Evolutionary conservation across 768 basidiomycete species (phyloP).

Genomic region (Termitomyces sp.): DNA sequence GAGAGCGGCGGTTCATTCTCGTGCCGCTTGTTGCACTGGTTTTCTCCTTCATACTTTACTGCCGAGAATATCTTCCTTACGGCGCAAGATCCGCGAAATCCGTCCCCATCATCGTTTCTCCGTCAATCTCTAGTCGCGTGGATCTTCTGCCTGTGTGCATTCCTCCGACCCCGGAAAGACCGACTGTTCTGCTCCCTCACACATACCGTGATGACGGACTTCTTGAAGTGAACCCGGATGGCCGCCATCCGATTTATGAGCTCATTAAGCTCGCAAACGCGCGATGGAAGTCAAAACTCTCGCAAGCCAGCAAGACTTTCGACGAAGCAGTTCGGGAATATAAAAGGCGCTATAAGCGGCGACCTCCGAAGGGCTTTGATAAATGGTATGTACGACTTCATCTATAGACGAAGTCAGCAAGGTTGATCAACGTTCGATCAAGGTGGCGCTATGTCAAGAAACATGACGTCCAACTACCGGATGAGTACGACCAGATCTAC

Average conservation of each 20-base stretch:
- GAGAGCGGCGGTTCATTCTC: constrained; percentile 8
- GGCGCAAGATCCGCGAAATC: background rate
- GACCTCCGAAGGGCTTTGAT: constrained; percentile 86
- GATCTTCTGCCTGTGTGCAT: constrained; percentile 3
- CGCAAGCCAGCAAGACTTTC: constrained; percentile 69
- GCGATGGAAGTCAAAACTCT: constrained; percentile 52
- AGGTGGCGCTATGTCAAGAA: constrained; percentile 42
- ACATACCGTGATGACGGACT: constrained; percentile 31
- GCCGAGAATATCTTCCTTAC: constrained; percentile 1
- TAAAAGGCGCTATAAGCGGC: constrained; percentile 60
- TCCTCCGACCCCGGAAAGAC: background rate
- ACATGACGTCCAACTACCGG: constrained; percentile 41
- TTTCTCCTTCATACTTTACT: constrained; percentile 11
- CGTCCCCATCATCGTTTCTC: background rate
- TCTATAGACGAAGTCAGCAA: background rate
- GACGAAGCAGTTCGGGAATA: constrained; percentile 76
- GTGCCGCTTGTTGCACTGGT: constrained; percentile 8
- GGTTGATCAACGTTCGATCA: background rate
- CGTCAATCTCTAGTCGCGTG: background rate
- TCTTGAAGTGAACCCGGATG: constrained; percentile 32
- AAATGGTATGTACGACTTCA: constrained; percentile 54
- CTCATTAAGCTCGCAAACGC: constrained; percentile 68
- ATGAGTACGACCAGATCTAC: constrained; percentile 50
- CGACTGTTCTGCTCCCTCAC: constrained; percentile 22
- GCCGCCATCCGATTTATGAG: constrained; percentile 69